phyloP scores from a whole-genome alignment of 2,329 filamentous ascomycete genomes.

The Pyricularia sp. region DNA sequence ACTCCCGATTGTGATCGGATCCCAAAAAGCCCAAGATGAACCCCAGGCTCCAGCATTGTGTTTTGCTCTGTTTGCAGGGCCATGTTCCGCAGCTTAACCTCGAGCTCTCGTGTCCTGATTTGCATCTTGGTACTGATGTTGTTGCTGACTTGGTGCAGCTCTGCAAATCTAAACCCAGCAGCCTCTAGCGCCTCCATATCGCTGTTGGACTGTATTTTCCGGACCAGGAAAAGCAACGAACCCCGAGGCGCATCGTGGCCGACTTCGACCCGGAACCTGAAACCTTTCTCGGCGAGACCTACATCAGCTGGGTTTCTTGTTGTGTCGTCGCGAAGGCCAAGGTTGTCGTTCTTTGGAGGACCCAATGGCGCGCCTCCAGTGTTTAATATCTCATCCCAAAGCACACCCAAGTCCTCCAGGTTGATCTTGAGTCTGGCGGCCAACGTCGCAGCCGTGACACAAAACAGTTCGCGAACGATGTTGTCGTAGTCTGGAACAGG shows the following conservation, averaged over 20 bases:
- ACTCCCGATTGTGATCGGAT: slow-evolving; percentile 40
- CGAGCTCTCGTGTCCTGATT: slow-evolving; percentile 54
- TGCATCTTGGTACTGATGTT: slow-evolving; percentile 67
- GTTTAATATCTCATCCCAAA: slow-evolving; percentile 68
- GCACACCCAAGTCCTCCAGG: slow-evolving; percentile 53
- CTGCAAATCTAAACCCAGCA: slow-evolving; percentile 70
- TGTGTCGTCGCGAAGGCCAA: neutral
- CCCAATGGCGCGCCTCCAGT: slow-evolving; percentile 36
- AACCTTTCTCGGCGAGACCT: slow-evolving; percentile 31
- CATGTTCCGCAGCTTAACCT: slow-evolving; percentile 54
- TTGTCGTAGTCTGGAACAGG: slow-evolving; percentile 62
- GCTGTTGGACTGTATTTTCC: slow-evolving; percentile 43
- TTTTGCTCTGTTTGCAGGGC: slow-evolving; percentile 42
- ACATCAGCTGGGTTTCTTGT: slow-evolving; percentile 12
- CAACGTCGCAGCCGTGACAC: slow-evolving; percentile 66
- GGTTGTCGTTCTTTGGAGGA: neutral
- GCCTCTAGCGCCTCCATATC: slow-evolving; percentile 59
- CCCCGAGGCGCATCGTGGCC: slow-evolving; percentile 51
- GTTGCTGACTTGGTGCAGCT: slow-evolving; percentile 55
- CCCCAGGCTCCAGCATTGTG: slow-evolving; percentile 38
- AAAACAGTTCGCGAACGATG: slow-evolving; percentile 77
- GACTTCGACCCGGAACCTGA: slow-evolving; percentile 7
- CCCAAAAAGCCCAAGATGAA: slow-evolving; percentile 51
- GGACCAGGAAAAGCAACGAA: slow-evolving; percentile 73
- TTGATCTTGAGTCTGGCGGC: slow-evolving; percentile 56